Evolutionary conservation across 2,329 filamentous ascomycete genomes (phyloP).

Genomic region (Aspergillus ochraceoroseus): DNA sequence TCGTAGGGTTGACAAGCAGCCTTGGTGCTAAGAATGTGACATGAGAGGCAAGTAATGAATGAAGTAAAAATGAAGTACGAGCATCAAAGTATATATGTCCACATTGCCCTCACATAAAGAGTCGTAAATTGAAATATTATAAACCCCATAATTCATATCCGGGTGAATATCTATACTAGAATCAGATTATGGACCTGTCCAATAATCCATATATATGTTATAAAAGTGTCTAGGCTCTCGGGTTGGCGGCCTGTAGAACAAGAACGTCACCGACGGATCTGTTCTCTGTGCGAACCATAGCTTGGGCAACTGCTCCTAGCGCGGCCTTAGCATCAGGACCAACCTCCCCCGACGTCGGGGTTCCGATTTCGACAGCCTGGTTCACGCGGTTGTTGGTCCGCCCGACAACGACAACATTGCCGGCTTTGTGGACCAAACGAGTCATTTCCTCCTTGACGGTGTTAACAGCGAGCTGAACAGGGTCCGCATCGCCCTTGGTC

Average conservation of each 20-base stretch:
- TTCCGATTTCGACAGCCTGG: conserved; percentile 10
- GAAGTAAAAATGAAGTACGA: no score
- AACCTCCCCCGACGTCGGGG: conserved; percentile 36
- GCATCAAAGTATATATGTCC: no score
- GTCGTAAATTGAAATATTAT: no score
- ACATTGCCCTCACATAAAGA: no score
- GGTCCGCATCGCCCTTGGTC: conserved; percentile 43
- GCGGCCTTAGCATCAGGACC: conserved; percentile 29
- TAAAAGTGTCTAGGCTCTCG: conserved; percentile 1
- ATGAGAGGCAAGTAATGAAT: no score
- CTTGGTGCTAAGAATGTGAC: no score
- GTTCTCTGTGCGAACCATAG: conserved; percentile 51
- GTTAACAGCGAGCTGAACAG: conserved; percentile 44
- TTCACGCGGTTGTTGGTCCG: conserved; percentile 36
- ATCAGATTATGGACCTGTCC: no score
- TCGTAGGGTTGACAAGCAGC: no score
- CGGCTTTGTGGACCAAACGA: conserved; percentile 59
- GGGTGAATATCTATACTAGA: background rate
- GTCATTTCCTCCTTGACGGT: conserved; percentile 58
- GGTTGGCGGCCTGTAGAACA: conserved; percentile 58
- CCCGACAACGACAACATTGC: conserved; percentile 66
- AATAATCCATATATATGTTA: no score
- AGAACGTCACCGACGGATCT: conserved; percentile 63
- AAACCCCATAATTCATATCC: background rate
- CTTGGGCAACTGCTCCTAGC: conserved; percentile 35